These are phyloP conservation scores for Barnettozyma salicaria DNA, from an alignment of 805 yeast genomes.

Conservation along the genomic window DNA sequence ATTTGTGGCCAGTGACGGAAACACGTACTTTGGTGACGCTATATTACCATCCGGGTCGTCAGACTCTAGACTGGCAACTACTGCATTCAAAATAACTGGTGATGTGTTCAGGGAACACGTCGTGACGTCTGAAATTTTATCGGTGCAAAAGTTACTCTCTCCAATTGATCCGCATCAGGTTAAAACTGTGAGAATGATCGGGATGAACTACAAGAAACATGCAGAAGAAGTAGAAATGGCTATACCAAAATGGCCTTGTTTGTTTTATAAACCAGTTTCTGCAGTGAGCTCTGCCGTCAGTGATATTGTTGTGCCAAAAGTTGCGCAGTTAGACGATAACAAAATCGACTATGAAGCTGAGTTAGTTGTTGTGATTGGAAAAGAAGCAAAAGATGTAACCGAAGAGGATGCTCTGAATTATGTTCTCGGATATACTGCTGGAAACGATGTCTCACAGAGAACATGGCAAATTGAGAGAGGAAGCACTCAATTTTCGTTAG, in stretches of 20 bases:
- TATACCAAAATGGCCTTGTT: conserved; percentile 41
- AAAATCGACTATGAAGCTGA: conserved; percentile 49
- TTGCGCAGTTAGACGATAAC: conserved; percentile 27
- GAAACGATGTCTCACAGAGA: conserved; percentile 50
- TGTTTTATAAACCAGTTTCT: conserved; percentile 45
- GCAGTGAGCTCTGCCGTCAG: conserved; percentile 39
- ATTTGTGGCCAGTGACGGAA: conserved; percentile 40
- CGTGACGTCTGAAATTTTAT: conserved; percentile 31
- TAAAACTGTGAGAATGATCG: conserved; percentile 40
- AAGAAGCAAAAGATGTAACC: conserved; percentile 36
- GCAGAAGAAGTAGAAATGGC: conserved; percentile 34
- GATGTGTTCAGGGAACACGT: conserved; percentile 35
- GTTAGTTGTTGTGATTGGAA: conserved; percentile 46
- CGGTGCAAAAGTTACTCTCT: conserved; percentile 31
- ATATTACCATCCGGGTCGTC: conserved; percentile 30
- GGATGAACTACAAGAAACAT: conserved; percentile 43
- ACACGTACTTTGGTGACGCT: conserved; percentile 43
- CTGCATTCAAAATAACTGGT: conserved; percentile 41
- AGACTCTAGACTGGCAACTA: conserved; percentile 35
- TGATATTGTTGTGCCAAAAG: conserved; percentile 36
- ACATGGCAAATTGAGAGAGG: conserved; percentile 47
- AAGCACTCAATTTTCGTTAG: conserved; percentile 46
- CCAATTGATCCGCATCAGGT: conserved; percentile 35
- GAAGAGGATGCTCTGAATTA: conserved; percentile 38
- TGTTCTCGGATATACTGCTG: conserved; percentile 45